These are phyloP conservation scores for Tetrapisispora taiwanensis DNA, from an alignment of 805 yeast species.

Conservation along the genomic window DNA sequence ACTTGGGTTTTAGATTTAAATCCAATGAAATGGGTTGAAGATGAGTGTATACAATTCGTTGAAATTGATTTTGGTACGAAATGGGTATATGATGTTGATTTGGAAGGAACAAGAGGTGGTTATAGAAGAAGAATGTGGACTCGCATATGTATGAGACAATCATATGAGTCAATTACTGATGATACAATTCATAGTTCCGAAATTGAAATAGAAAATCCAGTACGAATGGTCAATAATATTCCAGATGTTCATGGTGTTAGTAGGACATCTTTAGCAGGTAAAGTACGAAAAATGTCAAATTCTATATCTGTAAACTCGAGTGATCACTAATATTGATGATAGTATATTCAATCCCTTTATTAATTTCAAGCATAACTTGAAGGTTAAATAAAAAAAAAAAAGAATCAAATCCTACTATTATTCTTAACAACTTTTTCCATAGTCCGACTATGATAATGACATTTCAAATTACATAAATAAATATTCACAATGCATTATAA, in stretches of 20 bases:
- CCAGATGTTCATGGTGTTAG: slow-evolving; percentile 15
- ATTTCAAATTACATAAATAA: no score
- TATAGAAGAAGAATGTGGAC: slow-evolving; percentile 64
- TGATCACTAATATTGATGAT: neutral
- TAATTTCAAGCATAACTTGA: no score
- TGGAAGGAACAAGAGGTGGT: slow-evolving; percentile 25
- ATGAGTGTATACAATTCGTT: slow-evolving; percentile 43
- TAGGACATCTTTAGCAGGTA: slow-evolving; percentile 20
- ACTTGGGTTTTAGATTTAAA: slow-evolving; percentile 61
- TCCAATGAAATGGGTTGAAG: slow-evolving; percentile 54
- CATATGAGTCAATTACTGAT: slow-evolving; percentile 5
- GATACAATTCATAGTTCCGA: neutral
- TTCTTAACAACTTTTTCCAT: no score
- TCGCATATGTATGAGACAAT: slow-evolving; percentile 29
- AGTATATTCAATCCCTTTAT: no score
- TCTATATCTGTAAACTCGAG: neutral
- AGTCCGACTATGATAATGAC: no score
- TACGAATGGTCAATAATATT: slow-evolving; percentile 8
- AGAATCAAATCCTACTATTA: no score
- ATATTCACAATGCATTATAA: neutral
- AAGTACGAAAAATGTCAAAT: neutral
- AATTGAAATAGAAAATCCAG: slow-evolving; percentile 14
- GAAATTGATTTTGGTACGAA: slow-evolving; percentile 63
- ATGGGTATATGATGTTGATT: slow-evolving; percentile 67
- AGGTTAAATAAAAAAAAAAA: no score